Conservation (phyloP, 441 rosid species). For the Geranium incanum region DNA sequence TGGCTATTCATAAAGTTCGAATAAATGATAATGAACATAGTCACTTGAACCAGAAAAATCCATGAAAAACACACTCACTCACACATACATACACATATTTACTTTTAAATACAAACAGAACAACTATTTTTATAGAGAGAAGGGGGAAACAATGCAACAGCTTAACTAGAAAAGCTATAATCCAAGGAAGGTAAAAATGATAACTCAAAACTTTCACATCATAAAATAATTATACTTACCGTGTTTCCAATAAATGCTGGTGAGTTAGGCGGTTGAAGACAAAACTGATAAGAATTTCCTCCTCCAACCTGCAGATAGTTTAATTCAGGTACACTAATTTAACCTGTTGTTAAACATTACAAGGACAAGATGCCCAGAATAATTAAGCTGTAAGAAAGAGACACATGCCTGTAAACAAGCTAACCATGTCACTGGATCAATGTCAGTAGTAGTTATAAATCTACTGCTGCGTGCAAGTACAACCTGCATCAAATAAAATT, state of each 20-base stretch:
- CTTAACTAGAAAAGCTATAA: too few species aligned
- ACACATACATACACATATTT: too few species aligned
- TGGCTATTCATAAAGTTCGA: conserved; percentile 64
- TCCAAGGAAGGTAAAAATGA: too few species aligned
- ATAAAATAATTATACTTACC: conserved; percentile 32
- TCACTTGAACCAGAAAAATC: conserved; percentile 6
- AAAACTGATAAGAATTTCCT: conserved; percentile 78
- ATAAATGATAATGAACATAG: conserved; percentile 37
- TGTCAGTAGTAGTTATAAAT: conserved; percentile 49
- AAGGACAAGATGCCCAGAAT: conserved; percentile 2
- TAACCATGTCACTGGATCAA: conserved; percentile 72
- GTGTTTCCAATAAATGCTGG: conserved; percentile 96
- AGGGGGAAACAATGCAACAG: too few species aligned
- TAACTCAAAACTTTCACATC: too few species aligned
- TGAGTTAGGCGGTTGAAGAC: conserved; percentile 82
- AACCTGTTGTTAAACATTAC: background rate
- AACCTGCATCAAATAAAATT: conserved; percentile 40
- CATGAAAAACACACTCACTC: too few species aligned
- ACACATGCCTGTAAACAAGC: conserved; percentile 65
- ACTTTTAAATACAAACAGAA: too few species aligned
- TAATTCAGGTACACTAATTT: conserved; percentile 12
- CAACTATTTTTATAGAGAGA: too few species aligned
- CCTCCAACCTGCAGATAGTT: conserved; percentile 56
- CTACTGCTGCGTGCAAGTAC: conserved; percentile 87
- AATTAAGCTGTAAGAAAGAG: background rate